Conservation (phyloP, 108 stramenopile genomes). For the Skeletonema menzelii region DNA sequence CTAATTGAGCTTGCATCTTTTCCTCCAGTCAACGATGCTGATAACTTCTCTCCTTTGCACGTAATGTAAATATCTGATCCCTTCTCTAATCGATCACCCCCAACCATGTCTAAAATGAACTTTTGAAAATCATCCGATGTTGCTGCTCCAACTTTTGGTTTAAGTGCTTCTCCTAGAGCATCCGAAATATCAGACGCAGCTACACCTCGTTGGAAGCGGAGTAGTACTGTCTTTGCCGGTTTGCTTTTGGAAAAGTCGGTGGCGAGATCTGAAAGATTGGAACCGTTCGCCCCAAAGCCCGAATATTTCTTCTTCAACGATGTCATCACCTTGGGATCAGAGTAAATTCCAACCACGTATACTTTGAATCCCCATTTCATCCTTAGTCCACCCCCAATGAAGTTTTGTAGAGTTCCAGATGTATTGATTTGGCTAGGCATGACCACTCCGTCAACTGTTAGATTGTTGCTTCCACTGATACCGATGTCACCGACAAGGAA, state of each 20-base stretch:
- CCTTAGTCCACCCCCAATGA: slow-evolving; percentile 24
- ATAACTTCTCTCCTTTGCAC: slow-evolving; percentile 31
- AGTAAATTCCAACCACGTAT: slow-evolving; percentile 27
- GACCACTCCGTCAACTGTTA: slow-evolving; percentile 5
- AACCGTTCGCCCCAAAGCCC: slow-evolving; percentile 3
- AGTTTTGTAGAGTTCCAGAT: slow-evolving; percentile 19
- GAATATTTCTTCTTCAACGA: slow-evolving; percentile 19
- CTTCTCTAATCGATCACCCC: slow-evolving; percentile 4
- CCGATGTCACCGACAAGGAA: not conserved
- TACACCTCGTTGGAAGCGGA: slow-evolving; percentile 33
- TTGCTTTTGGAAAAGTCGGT: slow-evolving; percentile 14
- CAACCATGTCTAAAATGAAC: slow-evolving; percentile 23
- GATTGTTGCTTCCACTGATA: not conserved
- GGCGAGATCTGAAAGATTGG: not conserved
- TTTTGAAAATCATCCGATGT: slow-evolving; percentile 11
- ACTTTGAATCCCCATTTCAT: slow-evolving; percentile 29
- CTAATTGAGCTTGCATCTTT: slow-evolving; percentile 7
- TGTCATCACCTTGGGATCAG: slow-evolving; percentile 13
- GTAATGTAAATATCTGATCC: slow-evolving; percentile 32
- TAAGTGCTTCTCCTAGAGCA: slow-evolving; percentile 29
- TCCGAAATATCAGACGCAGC: slow-evolving; percentile 26
- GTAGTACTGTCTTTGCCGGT: slow-evolving; percentile 12
- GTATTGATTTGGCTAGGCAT: slow-evolving; percentile 9
- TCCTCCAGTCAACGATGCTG: slow-evolving; percentile 16
- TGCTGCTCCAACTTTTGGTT: slow-evolving; percentile 11